Evolutionary conservation across 768 basidiomycete genomes (phyloP), one percentile per base, ranked within the genome.

Genomic region (Pulveroboletus sp.): DNA sequence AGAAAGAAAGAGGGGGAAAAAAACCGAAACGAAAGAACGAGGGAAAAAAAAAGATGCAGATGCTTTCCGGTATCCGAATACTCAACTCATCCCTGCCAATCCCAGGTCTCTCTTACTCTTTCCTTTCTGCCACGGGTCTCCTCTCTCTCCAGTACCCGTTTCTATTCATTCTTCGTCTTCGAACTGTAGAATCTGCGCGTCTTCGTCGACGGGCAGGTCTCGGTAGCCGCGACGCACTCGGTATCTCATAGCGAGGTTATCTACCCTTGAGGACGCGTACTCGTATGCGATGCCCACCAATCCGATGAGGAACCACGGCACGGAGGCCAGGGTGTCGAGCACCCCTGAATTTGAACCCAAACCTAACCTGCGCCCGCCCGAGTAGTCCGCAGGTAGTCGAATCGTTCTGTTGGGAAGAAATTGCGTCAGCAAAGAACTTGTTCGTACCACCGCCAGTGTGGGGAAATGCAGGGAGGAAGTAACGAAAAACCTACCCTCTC

Each of bases 261-360:
- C 80, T 39, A 79, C 55, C 45, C 66, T 71, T 18, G 79, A 80
- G 0, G 74, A 62, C 2, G 83, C 74, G 68, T 79, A 82, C 62
- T 85, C 86, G 70, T 78, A 85, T 3, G 81, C 87, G 50, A 91
- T 81, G 2, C 86, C 81, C 0, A 75, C 79, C 21, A 93, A 57
- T 18, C 93, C 94, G 38, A 96, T 59, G 43, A 95, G 64, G 75
- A 89, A 94, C 84, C 86, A 94, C 0, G 94, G 94, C 3, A 97
- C 79, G 9, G 89, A 91, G 1, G 89, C 91, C 37, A 96, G 62
- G 3, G 89, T 93, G 18, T 76, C 83, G 50, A 93, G 50, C 0
- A 74, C 51, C 14, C 79, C 76, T 0, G 82, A 76, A 5, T 78
- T 74, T 5, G 64, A 53, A 30, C 79, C 76, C 0, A 81, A 76